Evolutionary conservation across 1,284 basidiomycete species (phyloP).

Genomic region (Retiboletus flavoniger): DNA sequence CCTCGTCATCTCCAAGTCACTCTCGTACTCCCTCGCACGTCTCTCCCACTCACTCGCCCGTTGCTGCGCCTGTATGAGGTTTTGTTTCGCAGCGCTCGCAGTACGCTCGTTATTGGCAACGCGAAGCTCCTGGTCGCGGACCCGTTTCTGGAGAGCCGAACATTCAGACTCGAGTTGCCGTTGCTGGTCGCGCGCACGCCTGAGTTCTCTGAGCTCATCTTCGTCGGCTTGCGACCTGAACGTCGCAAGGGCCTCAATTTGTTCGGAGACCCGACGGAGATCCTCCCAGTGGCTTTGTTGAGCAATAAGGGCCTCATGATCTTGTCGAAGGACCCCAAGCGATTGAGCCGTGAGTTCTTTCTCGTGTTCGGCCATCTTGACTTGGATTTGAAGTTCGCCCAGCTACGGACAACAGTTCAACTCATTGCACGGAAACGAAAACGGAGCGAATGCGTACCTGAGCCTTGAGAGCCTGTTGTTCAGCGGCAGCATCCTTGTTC

Average conservation of each 20-base stretch:
- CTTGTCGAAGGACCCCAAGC: slow-evolving; percentile 52
- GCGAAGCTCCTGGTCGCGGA: slow-evolving; percentile 69
- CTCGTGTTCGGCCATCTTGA: slow-evolving; percentile 55
- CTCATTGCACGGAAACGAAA: background rate
- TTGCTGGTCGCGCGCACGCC: slow-evolving; percentile 60
- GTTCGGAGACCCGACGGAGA: slow-evolving; percentile 62
- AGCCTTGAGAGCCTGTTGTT: slow-evolving; percentile 54
- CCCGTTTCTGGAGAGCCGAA: slow-evolving; percentile 62
- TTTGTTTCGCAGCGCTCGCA: slow-evolving; percentile 57
- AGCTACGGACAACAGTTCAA: slow-evolving; percentile 41
- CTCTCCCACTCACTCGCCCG: slow-evolving; percentile 77
- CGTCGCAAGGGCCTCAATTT: slow-evolving; percentile 62
- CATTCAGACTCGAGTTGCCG: slow-evolving; percentile 68
- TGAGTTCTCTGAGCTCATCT: slow-evolving; percentile 68
- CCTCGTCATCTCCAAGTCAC: slow-evolving; percentile 55
- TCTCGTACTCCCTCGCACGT: slow-evolving; percentile 68
- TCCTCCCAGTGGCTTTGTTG: slow-evolving; percentile 73
- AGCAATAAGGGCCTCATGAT: slow-evolving; percentile 55
- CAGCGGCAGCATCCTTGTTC: slow-evolving; percentile 50
- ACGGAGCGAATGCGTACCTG: slow-evolving; percentile 47
- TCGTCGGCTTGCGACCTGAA: slow-evolving; percentile 63
- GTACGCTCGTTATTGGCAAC: slow-evolving; percentile 59
- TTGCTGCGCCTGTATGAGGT: slow-evolving; percentile 67
- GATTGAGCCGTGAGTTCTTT: slow-evolving; percentile 55
- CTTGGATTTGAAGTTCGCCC: slow-evolving; percentile 57